Percentiles rank a stretch among this genome's conserved stretches.
These are phyloP conservation scores for Pichia nakasei DNA, from an alignment of 805 yeast genomes.

Conservation along the genomic window DNA sequence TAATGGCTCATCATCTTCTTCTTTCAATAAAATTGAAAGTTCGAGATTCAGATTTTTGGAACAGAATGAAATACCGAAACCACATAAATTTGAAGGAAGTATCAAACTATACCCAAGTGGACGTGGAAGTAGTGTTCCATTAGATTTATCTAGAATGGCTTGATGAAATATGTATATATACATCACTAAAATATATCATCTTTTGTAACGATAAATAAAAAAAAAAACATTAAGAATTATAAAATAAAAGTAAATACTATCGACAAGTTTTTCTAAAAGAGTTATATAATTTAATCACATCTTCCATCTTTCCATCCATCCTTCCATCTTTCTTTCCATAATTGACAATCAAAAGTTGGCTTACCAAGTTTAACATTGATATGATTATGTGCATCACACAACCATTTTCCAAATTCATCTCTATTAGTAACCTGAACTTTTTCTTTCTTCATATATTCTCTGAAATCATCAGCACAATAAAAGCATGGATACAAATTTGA, in stretches of 20 bases:
- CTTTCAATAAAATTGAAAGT: conserved; percentile 50
- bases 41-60: conserved; percentile 64
- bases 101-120: conserved; percentile 90
- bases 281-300: conserved; percentile 28
- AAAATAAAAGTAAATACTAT: no score
- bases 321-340: conserved; percentile 92
- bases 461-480: conserved; percentile 85
- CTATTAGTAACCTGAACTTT: conserved; percentile 56
- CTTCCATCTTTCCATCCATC: conserved; percentile 81
- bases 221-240: no score
- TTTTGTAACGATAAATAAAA: neutral
- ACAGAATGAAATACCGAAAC: conserved; percentile 67
- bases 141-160: conserved; percentile 36
- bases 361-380: conserved; percentile 87
- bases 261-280: no score
- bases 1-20: neutral
- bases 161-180: neutral
- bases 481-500: conserved; percentile 87
- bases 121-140: conserved; percentile 85
- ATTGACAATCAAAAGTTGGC: conserved; percentile 72
- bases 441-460: conserved; percentile 42
- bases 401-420: conserved; percentile 81
- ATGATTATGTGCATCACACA: conserved; percentile 90
- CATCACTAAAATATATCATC: no score
- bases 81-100: conserved; percentile 67